Evolutionary conservation across 2,329 filamentous ascomycete species (phyloP).

Genomic region (Talaromyces marneffei): DNA sequence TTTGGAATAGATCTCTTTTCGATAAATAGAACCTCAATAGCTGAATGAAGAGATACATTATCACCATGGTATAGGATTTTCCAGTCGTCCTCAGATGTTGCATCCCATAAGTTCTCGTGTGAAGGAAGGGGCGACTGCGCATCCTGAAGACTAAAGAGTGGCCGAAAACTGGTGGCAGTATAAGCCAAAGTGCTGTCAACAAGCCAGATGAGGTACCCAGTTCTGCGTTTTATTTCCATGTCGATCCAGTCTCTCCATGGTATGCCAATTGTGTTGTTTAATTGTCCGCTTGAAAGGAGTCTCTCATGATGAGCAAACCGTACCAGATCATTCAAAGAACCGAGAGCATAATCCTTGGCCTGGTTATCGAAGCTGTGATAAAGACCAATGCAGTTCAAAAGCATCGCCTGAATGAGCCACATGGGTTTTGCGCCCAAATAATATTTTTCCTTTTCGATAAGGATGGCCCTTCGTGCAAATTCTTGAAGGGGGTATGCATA

Average conservation of each 20-base stretch:
- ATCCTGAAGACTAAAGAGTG: constrained; percentile 36
- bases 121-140: constrained; percentile 36
- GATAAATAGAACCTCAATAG: constrained; percentile 44
- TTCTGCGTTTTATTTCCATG: constrained; percentile 33
- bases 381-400: constrained; percentile 31
- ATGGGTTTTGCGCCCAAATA: constrained; percentile 16
- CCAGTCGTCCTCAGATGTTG: constrained; percentile 31
- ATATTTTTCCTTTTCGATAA: constrained; percentile 29
- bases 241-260: constrained; percentile 35
- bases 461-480: constrained; percentile 36
- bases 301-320: constrained; percentile 20
- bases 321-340: constrained; percentile 26
- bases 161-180: constrained; percentile 30
- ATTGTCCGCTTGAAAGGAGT: constrained; percentile 17
- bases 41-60: constrained; percentile 36
- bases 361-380: constrained; percentile 24
- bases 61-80: constrained; percentile 22
- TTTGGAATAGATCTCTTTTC: constrained; percentile 43
- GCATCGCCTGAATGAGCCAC: constrained; percentile 27
- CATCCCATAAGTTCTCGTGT: constrained; percentile 39
- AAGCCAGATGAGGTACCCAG: constrained; percentile 41
- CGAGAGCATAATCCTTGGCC: constrained; percentile 21
- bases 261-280: neutral
- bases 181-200: constrained; percentile 40
- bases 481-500: constrained; percentile 36